Percentiles rank a stretch among this genome's conserved stretches.
phyloP scores from a whole-genome alignment of 768 basidiomycete genomes.

The Crucibulum laeve region DNA sequence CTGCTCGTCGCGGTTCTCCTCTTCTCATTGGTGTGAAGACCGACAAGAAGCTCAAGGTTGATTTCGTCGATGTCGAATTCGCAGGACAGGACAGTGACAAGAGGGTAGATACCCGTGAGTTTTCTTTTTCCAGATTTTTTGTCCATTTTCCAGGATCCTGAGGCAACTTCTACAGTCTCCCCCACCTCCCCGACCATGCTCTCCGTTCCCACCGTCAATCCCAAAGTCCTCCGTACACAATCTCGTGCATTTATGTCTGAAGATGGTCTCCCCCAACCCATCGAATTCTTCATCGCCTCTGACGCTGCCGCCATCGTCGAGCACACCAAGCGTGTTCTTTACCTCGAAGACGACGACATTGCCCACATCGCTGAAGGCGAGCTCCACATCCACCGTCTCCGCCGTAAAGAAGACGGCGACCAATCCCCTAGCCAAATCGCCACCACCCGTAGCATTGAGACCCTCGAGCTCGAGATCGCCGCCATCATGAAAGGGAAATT shows the following conservation, averaged over 20 bases:
- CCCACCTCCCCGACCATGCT: slow-evolving; percentile 59
- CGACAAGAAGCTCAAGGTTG: slow-evolving; percentile 99
- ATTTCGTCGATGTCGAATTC: slow-evolving; percentile 98
- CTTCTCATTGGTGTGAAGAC: slow-evolving; percentile 98
- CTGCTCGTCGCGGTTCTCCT: slow-evolving; percentile 95
- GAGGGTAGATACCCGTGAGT: slow-evolving; percentile 37
- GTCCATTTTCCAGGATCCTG: slow-evolving; percentile 4
- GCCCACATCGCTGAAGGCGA: slow-evolving; percentile 97
- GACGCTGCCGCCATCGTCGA: slow-evolving; percentile 96
- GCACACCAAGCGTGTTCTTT: slow-evolving; percentile 98
- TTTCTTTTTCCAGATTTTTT: slow-evolving; percentile 2
- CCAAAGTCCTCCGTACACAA: slow-evolving; percentile 89
- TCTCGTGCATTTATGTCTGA: slow-evolving; percentile 98
- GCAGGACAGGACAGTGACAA: slow-evolving; percentile 61
- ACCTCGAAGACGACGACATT: slow-evolving; percentile 98
- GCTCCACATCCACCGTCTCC: slow-evolving; percentile 97
- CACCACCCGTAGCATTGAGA: slow-evolving; percentile 92
- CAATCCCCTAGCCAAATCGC: slow-evolving; percentile 57
- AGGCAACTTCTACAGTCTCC: slow-evolving; percentile 25
- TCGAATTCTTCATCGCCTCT: slow-evolving; percentile 99
- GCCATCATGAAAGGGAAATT: slow-evolving; percentile 99
- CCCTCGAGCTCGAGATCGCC: slow-evolving; percentile 97
- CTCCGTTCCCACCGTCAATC: slow-evolving; percentile 56
- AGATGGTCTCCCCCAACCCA: slow-evolving; percentile 96
- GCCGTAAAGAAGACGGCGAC: slow-evolving; percentile 74